Percentiles rank a stretch among this genome's conserved stretches.
Evolutionary conservation across 2,329 filamentous ascomycete species (phyloP).

Genomic region (Periconia sp.): DNA sequence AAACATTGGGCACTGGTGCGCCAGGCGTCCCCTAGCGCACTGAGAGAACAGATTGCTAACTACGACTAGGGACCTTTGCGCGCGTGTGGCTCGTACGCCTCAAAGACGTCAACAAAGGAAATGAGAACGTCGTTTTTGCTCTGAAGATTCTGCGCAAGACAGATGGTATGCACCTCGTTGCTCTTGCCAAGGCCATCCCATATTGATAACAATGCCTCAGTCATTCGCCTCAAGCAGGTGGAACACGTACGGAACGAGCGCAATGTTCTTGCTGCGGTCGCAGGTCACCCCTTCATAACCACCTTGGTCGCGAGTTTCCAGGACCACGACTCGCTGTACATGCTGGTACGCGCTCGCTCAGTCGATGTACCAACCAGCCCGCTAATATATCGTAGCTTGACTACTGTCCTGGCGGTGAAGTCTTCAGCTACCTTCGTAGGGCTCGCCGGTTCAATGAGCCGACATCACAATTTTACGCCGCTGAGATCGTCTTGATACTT

Average conservation of each 20-base stretch:
- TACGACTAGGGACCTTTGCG: conserved; percentile 69
- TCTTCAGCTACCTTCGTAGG: conserved; percentile 80
- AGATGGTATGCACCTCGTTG: conserved; percentile 44
- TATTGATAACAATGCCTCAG: conserved; percentile 43
- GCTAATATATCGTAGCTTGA: conserved; percentile 57
- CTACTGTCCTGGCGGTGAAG: conserved; percentile 80
- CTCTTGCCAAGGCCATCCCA: conserved; percentile 1
- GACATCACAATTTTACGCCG: conserved; percentile 78
- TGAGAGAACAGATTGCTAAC: conserved; percentile 20
- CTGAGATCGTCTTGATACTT: conserved; percentile 79
- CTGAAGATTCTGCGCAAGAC: conserved; percentile 74
- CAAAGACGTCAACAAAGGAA: conserved; percentile 53
- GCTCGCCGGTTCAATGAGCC: conserved; percentile 77
- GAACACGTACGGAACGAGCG: conserved; percentile 86
- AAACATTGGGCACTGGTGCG: conserved; percentile 75
- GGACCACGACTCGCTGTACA: conserved; percentile 76
- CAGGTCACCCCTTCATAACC: conserved; percentile 82
- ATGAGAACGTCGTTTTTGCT: conserved; percentile 70
- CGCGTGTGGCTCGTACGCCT: conserved; percentile 77
- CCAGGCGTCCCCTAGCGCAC: neutral
- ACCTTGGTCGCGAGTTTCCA: conserved; percentile 77
- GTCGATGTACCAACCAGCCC: neutral
- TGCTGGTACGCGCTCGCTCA: conserved; percentile 57
- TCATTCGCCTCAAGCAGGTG: conserved; percentile 82
- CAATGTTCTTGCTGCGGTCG: conserved; percentile 73